phyloP scores from a whole-genome alignment of 2,329 filamentous ascomycete species.

The Mariannaea elegans region DNA sequence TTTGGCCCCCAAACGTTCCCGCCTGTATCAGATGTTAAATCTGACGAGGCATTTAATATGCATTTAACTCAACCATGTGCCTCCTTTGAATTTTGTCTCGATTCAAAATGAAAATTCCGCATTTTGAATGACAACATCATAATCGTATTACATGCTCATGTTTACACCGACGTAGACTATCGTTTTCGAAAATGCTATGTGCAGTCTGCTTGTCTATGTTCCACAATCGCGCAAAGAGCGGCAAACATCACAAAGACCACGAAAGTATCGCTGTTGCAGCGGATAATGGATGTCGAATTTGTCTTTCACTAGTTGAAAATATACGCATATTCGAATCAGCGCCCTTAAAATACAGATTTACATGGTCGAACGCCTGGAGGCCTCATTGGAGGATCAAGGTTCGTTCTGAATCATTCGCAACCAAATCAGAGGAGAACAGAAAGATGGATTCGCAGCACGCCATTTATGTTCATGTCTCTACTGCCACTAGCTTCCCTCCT shows the following conservation, averaged over 20 bases:
- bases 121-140: too few species aligned
- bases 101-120: too few species aligned
- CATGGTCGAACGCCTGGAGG: background rate
- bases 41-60: background rate
- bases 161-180: background rate
- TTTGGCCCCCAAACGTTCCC: background rate
- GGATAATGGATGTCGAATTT: conserved; percentile 11
- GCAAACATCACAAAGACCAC: background rate
- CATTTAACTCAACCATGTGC: background rate
- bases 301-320: background rate
- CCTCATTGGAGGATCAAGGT: background rate
- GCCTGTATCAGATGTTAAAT: background rate
- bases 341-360: background rate
- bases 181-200: conserved; percentile 2
- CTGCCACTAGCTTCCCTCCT: background rate
- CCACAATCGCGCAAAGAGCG: background rate
- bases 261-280: background rate
- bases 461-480: background rate
- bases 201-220: conserved; percentile 13
- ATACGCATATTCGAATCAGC: background rate
- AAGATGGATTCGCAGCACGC: too few species aligned
- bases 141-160: background rate
- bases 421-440: background rate
- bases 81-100: too few species aligned
- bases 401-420: background rate